Base-by-base conservation (phyloP, 192 early-diverging fungal species). In the Mortierella antarctica region DNA sequence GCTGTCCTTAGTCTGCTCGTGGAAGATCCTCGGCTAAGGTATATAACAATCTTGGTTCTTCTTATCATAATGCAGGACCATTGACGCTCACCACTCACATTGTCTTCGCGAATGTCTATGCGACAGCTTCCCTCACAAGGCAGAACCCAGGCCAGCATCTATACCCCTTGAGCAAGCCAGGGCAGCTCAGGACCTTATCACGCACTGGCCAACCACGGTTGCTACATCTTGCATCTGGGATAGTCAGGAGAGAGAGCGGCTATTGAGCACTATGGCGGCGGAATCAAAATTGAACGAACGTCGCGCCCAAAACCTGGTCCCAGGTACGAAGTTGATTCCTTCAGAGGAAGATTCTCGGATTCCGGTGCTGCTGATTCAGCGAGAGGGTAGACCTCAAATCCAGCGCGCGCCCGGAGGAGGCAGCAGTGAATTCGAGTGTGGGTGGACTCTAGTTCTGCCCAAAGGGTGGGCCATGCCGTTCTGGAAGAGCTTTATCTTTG, bases 401-500 rank as follows among this genome's bases (percentile, higher is more conserved):
- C 46, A 14, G 54, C 69, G 49, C 12, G 83, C 52, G 17, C 50
- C 62, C 45, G 67, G 70, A 40, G 75, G 56, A 42, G 81, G 76
- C 7, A 85, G 79, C 39, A 86, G 81, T 11, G 90, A 90, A 64
- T 85, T 72, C 41, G 73, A 81, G 13, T 83, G 91, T 59, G 95
- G 96, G 0, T 97, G 95, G 96, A 93, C 92, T 20, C 48, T 98
- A 18, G 77, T 97, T 41, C 76, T 96, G 8, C 94, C 95, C 14
- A 83, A 85, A n/a, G 91, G 91, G 0, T 96, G 93, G 92, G 96
- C 89, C 9, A 93, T 94, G 86, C 70, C 89, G 11, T 90, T 99
- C 68, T 98, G 95, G 96, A 91, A 94, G 82, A 88, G 91, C 15
- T 85, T 99, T 20, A 83, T 93, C 18, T 97, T 95, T 86, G 94